These are phyloP conservation scores for Debaryomyces coudertii DNA, from an alignment of 1,139 yeast genomes.

Conservation along the genomic window DNA sequence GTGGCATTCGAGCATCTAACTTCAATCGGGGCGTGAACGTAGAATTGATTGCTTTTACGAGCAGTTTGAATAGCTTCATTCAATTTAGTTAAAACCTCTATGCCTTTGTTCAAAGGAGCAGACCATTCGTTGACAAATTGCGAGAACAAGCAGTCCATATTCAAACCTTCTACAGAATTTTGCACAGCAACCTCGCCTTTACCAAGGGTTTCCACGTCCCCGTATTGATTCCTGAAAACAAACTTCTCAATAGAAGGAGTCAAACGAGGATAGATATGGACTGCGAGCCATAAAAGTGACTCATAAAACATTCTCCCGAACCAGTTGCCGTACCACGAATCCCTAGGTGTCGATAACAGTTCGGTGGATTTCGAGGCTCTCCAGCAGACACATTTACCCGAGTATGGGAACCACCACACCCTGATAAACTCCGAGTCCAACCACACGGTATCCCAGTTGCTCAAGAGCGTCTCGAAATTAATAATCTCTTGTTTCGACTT, in stretches of 20 bases:
- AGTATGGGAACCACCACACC: conserved; percentile 98
- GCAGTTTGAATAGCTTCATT: conserved; percentile 66
- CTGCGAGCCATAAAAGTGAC: conserved; percentile 76
- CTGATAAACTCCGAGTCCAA: conserved; percentile 87
- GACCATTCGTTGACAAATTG: conserved; percentile 98
- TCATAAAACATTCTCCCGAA: conserved; percentile 82
- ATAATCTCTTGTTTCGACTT: conserved; percentile 83
- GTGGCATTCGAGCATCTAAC: conserved; percentile 92
- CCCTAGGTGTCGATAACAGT: conserved; percentile 65
- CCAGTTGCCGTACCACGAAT: conserved; percentile 83
- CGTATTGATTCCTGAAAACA: conserved; percentile 84
- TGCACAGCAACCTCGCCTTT: conserved; percentile 72
- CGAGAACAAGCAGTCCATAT: conserved; percentile 93
- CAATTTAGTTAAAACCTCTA: conserved; percentile 66
- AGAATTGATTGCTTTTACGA: conserved; percentile 61
- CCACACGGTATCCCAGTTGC: conserved; percentile 78
- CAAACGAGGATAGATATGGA: conserved; percentile 66
- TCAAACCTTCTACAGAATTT: conserved; percentile 81
- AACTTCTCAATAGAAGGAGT: conserved; percentile 86
- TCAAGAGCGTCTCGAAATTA: conserved; percentile 69
- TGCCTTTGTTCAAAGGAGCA: conserved; percentile 79
- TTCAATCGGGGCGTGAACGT: conserved; percentile 94
- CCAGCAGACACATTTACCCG: conserved; percentile 86
- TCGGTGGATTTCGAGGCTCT: conserved; percentile 75
- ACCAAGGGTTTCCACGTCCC: conserved; percentile 69